phyloP scores from a whole-genome alignment of 2,329 filamentous ascomycete species.

The Periconia sp. region DNA sequence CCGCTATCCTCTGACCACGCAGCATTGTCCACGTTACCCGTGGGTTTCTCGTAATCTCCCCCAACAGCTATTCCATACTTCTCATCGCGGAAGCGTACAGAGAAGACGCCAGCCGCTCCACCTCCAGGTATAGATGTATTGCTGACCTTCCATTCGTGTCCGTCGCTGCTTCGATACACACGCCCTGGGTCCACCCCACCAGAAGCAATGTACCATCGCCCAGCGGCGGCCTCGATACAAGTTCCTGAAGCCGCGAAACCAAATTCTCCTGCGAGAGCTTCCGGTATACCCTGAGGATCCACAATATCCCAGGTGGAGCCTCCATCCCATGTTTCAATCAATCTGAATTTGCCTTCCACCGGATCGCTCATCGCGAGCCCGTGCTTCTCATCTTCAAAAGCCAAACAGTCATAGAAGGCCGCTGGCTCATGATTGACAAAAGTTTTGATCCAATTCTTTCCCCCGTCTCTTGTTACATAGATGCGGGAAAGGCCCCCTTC shows the following conservation, averaged over 20 bases:
- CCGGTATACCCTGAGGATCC: slow-evolving; percentile 14
- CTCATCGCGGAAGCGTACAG: slow-evolving; percentile 27
- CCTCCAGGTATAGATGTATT: slow-evolving; percentile 24
- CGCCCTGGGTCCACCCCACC: slow-evolving; percentile 29
- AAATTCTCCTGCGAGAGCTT: slow-evolving; percentile 23
- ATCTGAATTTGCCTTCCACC: slow-evolving; percentile 28
- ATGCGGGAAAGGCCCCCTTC: slow-evolving; percentile 27
- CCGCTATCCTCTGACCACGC: slow-evolving; percentile 31
- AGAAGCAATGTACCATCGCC: slow-evolving; percentile 30
- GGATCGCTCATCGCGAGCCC: slow-evolving; percentile 33
- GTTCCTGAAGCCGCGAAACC: slow-evolving; percentile 31
- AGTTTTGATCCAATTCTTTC: slow-evolving; percentile 21
- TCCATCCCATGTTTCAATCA: slow-evolving; percentile 29
- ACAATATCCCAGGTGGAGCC: slow-evolving; percentile 25
- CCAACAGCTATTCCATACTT: slow-evolving; percentile 29
- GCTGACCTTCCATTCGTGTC: slow-evolving; percentile 20
- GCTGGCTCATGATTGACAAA: slow-evolving; percentile 26
- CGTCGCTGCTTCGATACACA: slow-evolving; percentile 20
- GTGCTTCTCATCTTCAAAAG: slow-evolving; percentile 22
- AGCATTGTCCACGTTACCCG: slow-evolving; percentile 18
- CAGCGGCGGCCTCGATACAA: slow-evolving; percentile 28
- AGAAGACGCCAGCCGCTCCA: slow-evolving; percentile 31
- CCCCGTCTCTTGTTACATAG: slow-evolving; percentile 24
- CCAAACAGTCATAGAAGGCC: slow-evolving; percentile 34
- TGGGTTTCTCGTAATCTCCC: slow-evolving; percentile 27